Percentiles rank a stretch among this genome's conserved stretches.
These are phyloP conservation scores for Inosperma sp. DNA, from an alignment of 768 basidiomycete species.

Conservation along the genomic window DNA sequence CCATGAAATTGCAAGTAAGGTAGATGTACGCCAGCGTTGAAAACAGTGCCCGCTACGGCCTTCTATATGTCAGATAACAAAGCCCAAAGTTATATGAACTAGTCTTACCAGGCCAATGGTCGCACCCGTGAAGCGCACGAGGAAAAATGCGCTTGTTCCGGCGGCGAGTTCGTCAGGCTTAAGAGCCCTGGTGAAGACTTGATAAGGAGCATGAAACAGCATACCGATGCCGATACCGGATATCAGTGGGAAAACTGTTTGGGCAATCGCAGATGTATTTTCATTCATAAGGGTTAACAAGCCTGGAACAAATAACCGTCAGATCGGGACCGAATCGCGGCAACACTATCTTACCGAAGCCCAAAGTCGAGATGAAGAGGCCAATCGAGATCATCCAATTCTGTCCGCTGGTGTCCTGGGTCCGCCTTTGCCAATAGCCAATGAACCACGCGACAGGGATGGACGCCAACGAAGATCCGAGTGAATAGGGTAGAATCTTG, in stretches of 20 bases:
- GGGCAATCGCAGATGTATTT: conserved; percentile 38
- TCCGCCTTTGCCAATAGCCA: conserved; percentile 56
- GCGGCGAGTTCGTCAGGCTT: conserved; percentile 64
- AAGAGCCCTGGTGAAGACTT: conserved; percentile 66
- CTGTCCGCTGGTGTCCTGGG: conserved; percentile 56
- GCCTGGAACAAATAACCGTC: conserved; percentile 40
- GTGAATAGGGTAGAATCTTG: conserved; percentile 75
- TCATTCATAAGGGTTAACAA: conserved; percentile 62
- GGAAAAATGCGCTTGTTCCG: conserved; percentile 83
- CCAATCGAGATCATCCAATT: conserved; percentile 61
- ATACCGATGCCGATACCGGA: conserved; percentile 77
- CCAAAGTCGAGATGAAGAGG: conserved; percentile 58
- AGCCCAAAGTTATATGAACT: conserved; percentile 2
- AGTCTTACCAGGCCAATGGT: conserved; percentile 69
- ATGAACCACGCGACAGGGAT: conserved; percentile 87
- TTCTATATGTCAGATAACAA: conserved; percentile 28
- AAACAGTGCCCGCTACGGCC: conserved; percentile 75
- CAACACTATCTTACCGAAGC: conserved; percentile 54
- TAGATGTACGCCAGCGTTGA: conserved; percentile 52
- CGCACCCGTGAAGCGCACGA: conserved; percentile 83
- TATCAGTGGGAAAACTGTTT: conserved; percentile 60
- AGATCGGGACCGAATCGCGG: conserved; percentile 12
- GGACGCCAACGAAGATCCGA: conserved; percentile 80
- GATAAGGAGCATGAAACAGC: conserved; percentile 83
- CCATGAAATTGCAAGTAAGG: conserved; percentile 44